Percentiles rank a stretch among this genome's conserved stretches.
Evolutionary conservation across 805 yeast species (phyloP).

Genomic region (Tetrapisispora fleetii): DNA sequence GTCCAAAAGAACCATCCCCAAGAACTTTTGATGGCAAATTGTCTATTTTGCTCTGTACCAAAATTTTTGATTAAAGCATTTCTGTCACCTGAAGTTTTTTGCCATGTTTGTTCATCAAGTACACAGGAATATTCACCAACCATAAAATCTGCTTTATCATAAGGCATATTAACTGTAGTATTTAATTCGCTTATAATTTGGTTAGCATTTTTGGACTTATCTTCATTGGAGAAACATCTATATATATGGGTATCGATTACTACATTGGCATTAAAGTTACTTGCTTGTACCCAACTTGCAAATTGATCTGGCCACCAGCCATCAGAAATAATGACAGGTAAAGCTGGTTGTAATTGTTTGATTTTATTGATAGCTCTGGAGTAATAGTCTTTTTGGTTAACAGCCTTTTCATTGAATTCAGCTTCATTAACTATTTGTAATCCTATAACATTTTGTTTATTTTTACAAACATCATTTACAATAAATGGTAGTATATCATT

Average conservation of each 20-base stretch:
- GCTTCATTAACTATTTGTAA: conserved; percentile 83
- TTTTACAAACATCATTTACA: conserved; percentile 44
- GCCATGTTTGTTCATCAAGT: conserved; percentile 69
- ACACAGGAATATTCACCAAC: conserved; percentile 92
- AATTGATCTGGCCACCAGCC: conserved; percentile 88
- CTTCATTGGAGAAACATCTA: conserved; percentile 73
- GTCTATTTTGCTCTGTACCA: conserved; percentile 45
- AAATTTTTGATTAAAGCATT: conserved; percentile 47
- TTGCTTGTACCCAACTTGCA: conserved; percentile 48
- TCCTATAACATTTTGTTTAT: conserved; percentile 64
- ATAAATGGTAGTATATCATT: conserved; percentile 46
- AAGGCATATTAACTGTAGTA: conserved; percentile 37
- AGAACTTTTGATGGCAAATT: conserved; percentile 44
- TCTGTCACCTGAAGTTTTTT: conserved; percentile 37
- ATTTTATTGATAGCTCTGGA: conserved; percentile 52
- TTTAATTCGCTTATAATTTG: conserved; percentile 52
- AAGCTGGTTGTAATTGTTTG: conserved; percentile 39
- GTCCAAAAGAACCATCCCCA: conserved; percentile 89
- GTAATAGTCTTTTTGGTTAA: conserved; percentile 51
- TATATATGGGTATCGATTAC: conserved; percentile 80
- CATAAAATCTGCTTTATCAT: conserved; percentile 51
- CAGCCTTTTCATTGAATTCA: conserved; percentile 46
- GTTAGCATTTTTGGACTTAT: conserved; percentile 54
- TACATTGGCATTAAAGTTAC: conserved; percentile 41
- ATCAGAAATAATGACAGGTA: conserved; percentile 79